Conservation (phyloP, 2,329 filamentous ascomycete species). For the Ophiostoma triangulosporum region DNA sequence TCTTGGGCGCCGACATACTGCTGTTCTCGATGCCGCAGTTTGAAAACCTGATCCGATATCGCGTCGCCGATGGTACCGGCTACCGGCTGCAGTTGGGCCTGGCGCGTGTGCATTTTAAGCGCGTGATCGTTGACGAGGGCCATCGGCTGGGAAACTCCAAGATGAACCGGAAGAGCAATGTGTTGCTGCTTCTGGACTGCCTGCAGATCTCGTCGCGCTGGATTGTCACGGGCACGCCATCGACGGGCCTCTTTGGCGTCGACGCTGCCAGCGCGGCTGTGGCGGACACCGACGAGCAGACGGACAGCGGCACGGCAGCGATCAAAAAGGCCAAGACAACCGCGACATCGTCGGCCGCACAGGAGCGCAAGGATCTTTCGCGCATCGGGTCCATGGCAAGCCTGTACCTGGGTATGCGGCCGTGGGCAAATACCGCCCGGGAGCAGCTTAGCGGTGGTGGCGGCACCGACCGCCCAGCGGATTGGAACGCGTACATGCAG, state of each 20-base stretch:
- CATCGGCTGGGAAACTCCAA: constrained; percentile 64
- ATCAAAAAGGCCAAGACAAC: constrained; percentile 11
- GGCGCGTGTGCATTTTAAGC: constrained; percentile 64
- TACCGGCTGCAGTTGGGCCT: constrained; percentile 38
- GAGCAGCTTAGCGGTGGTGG: constrained; percentile 28
- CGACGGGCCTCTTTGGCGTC: constrained; percentile 66
- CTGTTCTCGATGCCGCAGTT: constrained; percentile 65
- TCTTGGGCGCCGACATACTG: constrained; percentile 60
- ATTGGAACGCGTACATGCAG: constrained; percentile 62
- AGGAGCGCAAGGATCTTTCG: constrained; percentile 51
- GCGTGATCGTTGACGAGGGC: constrained; percentile 85
- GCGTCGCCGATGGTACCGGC: constrained; percentile 18
- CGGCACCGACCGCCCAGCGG: constrained; percentile 34
- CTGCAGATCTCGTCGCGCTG: constrained; percentile 61
- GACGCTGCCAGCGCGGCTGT: constrained; percentile 23
- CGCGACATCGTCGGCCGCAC: constrained; percentile 25
- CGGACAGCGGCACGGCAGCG: constrained; percentile 12
- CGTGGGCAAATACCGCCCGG: constrained; percentile 54
- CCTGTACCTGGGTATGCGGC: constrained; percentile 61
- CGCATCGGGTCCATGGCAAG: constrained; percentile 51
- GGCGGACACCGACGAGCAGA: neutral
- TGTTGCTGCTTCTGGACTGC: constrained; percentile 36
- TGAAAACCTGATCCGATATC: constrained; percentile 44
- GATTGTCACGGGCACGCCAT: constrained; percentile 85
- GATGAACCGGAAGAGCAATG: constrained; percentile 38